phyloP scores from a whole-genome alignment of 768 basidiomycete species.

The Guyanaporus albipodus region DNA sequence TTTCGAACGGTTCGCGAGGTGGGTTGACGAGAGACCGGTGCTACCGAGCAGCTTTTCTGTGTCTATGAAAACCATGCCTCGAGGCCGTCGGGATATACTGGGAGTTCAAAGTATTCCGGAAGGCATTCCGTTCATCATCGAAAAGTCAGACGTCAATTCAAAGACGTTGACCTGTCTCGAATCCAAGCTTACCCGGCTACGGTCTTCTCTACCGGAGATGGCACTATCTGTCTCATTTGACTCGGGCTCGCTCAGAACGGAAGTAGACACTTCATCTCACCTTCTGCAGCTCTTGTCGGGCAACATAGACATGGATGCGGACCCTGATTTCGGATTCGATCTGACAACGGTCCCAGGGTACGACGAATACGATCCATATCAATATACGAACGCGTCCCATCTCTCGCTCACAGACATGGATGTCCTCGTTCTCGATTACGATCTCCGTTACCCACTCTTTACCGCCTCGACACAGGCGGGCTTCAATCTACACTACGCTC shows the following conservation, averaged over 20 bases:
- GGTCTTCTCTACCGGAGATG: constrained; percentile 2
- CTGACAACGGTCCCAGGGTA: constrained; percentile 8
- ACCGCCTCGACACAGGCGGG: neutral
- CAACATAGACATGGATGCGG: neutral
- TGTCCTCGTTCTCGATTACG: constrained; percentile 53
- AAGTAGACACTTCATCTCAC: constrained; percentile 9
- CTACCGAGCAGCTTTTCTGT: constrained; percentile 36
- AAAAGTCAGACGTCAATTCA: constrained; percentile 4
- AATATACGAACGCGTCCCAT: constrained; percentile 13
- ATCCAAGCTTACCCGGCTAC: constrained; percentile 14
- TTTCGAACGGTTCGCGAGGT: constrained; percentile 37
- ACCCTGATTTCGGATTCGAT: constrained; percentile 1
- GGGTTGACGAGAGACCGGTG: constrained; percentile 31
- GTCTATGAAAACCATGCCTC: constrained; percentile 28
- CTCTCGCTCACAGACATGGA: constrained; percentile 29
- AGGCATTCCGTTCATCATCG: constrained; percentile 1
- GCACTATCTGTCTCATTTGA: constrained; percentile 12
- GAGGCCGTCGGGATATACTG: neutral
- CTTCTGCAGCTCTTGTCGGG: constrained; percentile 17
- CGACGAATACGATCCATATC: constrained; percentile 7
- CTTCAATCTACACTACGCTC: constrained; percentile 41
- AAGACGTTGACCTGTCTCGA: constrained; percentile 21
- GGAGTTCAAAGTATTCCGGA: neutral
- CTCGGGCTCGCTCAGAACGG: neutral
- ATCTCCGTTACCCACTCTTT: constrained; percentile 47